These are phyloP conservation scores for Schizosaccharomyces osmophilus DNA, from an alignment of 805 yeast genomes.

Conservation along the genomic window DNA sequence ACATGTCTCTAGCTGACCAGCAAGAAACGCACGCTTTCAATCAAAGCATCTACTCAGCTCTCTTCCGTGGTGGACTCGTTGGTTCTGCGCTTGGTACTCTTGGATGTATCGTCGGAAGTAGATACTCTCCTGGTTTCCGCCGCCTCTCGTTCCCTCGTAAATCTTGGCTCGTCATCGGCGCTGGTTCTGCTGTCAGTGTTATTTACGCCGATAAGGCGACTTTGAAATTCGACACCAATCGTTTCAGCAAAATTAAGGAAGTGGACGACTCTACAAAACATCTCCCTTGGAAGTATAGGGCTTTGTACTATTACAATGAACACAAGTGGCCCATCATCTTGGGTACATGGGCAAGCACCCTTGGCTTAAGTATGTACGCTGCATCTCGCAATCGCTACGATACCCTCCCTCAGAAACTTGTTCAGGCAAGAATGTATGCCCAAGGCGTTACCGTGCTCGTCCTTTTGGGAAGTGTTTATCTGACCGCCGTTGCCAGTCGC, in stretches of 20 bases:
- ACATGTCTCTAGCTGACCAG: not conserved
- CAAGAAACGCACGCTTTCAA: not conserved
- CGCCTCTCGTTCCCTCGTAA: not conserved
- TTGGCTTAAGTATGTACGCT: constrained; percentile 7
- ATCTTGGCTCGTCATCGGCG: not conserved
- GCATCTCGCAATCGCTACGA: constrained; percentile 50
- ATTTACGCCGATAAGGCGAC: not conserved
- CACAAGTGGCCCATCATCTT: not conserved
- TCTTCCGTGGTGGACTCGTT: not conserved
- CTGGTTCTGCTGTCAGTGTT: not conserved
- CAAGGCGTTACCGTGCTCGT: constrained; percentile 56
- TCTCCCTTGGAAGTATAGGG: not conserved
- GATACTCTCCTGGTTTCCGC: not conserved
- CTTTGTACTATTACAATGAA: not conserved
- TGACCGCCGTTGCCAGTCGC: constrained; percentile 16
- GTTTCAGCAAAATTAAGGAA: not conserved
- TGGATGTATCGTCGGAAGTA: not conserved
- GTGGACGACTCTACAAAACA: not conserved
- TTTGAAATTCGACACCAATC: not conserved
- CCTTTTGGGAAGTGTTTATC: constrained; percentile 40
- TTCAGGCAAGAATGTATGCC: constrained; percentile 78
- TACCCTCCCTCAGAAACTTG: constrained; percentile 56
- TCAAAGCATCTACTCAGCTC: not conserved
- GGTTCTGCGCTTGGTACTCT: not conserved
- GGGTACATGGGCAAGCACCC: not conserved